Percentiles rank a stretch among this genome's conserved stretches.
phyloP scores from a whole-genome alignment of 441 rosid species.

The Viola pubescens region DNA sequence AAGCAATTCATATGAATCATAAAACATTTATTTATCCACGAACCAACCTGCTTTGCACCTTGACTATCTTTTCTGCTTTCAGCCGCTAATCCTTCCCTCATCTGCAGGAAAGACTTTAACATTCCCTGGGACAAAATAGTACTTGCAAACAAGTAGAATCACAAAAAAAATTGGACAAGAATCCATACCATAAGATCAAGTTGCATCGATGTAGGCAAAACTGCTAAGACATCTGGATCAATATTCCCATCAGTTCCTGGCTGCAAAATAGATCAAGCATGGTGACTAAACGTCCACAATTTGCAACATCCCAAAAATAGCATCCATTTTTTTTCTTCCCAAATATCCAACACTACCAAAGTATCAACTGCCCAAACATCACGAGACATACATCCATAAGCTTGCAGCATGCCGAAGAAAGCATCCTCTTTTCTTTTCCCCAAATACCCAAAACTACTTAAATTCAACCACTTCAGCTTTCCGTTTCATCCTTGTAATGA shows the following conservation, averaged over 20 bases:
- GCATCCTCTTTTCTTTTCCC: too few relatives aligned
- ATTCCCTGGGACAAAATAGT: slow-evolving; percentile 3
- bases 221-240: slow-evolving; percentile 77
- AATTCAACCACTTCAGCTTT: too few relatives aligned
- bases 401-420: too few relatives aligned
- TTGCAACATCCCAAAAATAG: too few relatives aligned
- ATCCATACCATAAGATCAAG: slow-evolving; percentile 65
- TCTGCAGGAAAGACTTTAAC: slow-evolving; percentile 32
- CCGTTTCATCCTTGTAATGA: too few relatives aligned
- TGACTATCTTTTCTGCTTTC: slow-evolving; percentile 66
- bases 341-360: too few relatives aligned
- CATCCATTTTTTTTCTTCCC: too few relatives aligned
- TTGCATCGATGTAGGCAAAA: slow-evolving; percentile 88
- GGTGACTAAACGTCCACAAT: too few relatives aligned
- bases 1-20: not conserved
- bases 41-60: slow-evolving; percentile 44
- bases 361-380: too few relatives aligned
- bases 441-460: too few relatives aligned
- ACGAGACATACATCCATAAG: too few relatives aligned
- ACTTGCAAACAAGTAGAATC: slow-evolving; percentile 14
- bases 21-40: not conserved
- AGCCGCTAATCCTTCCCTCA: slow-evolving; percentile 62
- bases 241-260: slow-evolving; percentile 55
- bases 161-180: slow-evolving; percentile 6
- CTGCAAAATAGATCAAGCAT: slow-evolving; percentile 26